Evolutionary conservation across 2,329 filamentous ascomycete genomes (phyloP), one percentile per base, ranked within the genome.

Genomic region (Knoxdaviesia proteae): DNA sequence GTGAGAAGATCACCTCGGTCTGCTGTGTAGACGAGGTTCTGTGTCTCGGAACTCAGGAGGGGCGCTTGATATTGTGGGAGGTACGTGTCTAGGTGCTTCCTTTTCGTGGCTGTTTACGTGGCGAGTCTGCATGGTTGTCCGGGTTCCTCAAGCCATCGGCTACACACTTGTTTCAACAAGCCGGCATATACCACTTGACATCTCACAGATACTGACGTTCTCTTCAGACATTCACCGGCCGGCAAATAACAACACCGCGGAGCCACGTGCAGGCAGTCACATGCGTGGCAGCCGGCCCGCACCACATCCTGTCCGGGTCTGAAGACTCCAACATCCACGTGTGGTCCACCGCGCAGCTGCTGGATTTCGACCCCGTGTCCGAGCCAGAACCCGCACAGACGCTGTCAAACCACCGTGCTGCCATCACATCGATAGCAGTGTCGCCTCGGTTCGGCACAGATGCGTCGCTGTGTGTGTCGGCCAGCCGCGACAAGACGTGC

Each of bases 61-160:
- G 90, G 10, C 75, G 87, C 44, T 60, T 96, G 49, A 80, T 94
- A 52, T 60, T 93, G 3, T 98, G 90, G 90, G 90, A 98, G 77
- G 84, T 90, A 57, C 59, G 61, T 57, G 48, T 50, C 49, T 43
- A 45, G 35, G 40, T 48, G 46, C 45, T 47, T 32, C 46, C 45
- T 44, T 47, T 43, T 47, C 30, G 38, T 41, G 48, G 48, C 45
- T 32, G 44, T 40, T 46, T 41, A n/a, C 34, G 31, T 6, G 33
- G 32, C 40, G 29, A 20, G 20, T 3, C 20, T 20, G 20, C 20
- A 20, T 20, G 20, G 20, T 20, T 20, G 20, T 20, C 20, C 3
- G 3, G 20, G 20, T 3, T 20, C 20, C 20, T 20, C 20, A 20
- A 20, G 20, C 20, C 20, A 20, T 20, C 20, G 20, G 20, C 20